Percentiles rank a stretch among this genome's conserved stretches.
These are phyloP conservation scores for Pseudocercospora musae DNA, from an alignment of 2,329 filamentous ascomycete species.

Conservation along the genomic window DNA sequence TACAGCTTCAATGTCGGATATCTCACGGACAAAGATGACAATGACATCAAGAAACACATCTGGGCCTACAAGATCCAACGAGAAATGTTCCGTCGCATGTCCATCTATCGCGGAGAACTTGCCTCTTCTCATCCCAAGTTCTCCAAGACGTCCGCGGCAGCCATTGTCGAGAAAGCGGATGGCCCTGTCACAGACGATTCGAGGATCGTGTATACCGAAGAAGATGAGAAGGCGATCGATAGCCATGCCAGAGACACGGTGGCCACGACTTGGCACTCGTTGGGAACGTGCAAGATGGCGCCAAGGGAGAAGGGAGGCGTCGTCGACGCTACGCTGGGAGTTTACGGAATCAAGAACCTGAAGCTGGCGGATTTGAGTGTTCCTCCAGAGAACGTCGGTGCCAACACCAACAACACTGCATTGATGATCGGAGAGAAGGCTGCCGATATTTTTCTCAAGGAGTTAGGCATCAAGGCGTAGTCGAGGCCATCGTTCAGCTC, in stretches of 20 bases:
- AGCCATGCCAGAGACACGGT: slow-evolving; percentile 41
- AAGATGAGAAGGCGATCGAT: slow-evolving; percentile 39
- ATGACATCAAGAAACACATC: slow-evolving; percentile 51
- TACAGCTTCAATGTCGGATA: slow-evolving; percentile 32
- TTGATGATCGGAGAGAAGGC: slow-evolving; percentile 43
- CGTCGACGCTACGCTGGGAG: slow-evolving; percentile 39
- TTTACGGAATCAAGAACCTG: slow-evolving; percentile 39
- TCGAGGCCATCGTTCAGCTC: too few species aligned
- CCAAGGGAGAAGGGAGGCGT: slow-evolving; percentile 38
- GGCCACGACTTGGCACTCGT: slow-evolving; percentile 41
- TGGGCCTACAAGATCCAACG: slow-evolving; percentile 65
- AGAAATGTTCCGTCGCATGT: slow-evolving; percentile 56
- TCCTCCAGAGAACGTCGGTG: slow-evolving; percentile 42
- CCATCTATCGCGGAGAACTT: slow-evolving; percentile 46
- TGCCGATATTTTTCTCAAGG: slow-evolving; percentile 39
- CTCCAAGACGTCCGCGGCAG: slow-evolving; percentile 44
- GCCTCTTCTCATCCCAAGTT: slow-evolving; percentile 37
- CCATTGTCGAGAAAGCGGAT: slow-evolving; percentile 28
- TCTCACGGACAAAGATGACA: slow-evolving; percentile 51
- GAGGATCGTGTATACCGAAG: slow-evolving; percentile 41
- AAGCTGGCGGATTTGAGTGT: slow-evolving; percentile 46
- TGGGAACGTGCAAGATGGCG: slow-evolving; percentile 34
- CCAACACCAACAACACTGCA: slow-evolving; percentile 48
- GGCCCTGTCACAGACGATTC: slow-evolving; percentile 33
- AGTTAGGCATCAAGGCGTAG: slow-evolving; percentile 34